A percentile compares a stretch with the other conserved stretches of the same genome.
Conservation (phyloP, 257 asterid species). For the Paraleonurus japonicus region DNA sequence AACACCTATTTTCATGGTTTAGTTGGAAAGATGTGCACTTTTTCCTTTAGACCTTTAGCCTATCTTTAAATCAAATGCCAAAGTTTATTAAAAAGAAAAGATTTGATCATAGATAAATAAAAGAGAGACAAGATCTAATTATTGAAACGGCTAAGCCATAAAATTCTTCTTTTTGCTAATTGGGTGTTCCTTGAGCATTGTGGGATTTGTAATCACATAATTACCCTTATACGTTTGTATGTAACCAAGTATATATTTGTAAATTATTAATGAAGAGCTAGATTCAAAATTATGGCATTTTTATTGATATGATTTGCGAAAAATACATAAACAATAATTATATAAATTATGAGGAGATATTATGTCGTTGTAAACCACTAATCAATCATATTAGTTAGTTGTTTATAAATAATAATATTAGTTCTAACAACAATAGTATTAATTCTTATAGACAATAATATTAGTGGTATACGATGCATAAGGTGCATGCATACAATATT, state of each 20-base stretch:
- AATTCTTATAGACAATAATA: too few species aligned
- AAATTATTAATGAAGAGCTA: too few species aligned
- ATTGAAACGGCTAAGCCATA: conserved; percentile 18
- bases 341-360: too few species aligned
- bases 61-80: conserved; percentile 29
- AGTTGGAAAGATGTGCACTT: conserved; percentile 49
- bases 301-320: too few species aligned
- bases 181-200: background rate
- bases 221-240: background rate
- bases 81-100: conserved; percentile 9
- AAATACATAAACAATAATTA: too few species aligned
- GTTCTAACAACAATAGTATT: too few species aligned
- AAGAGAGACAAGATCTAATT: conserved; percentile 20
- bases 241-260: background rate
- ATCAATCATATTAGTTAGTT: too few species aligned
- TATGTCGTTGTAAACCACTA: too few species aligned
- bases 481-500: too few species aligned
- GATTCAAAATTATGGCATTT: too few species aligned
- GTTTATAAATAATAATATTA: too few species aligned
- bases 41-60: conserved; percentile 31
- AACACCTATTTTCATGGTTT: conserved; percentile 50
- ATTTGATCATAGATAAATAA: background rate
- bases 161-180: conserved; percentile 1
- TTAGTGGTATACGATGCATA: too few species aligned
- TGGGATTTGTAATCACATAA: background rate